Evolutionary conservation across 192 early-diverging fungal genomes (phyloP), one percentile per base, ranked within the genome.

Genomic region (Coemansia reversa): DNA sequence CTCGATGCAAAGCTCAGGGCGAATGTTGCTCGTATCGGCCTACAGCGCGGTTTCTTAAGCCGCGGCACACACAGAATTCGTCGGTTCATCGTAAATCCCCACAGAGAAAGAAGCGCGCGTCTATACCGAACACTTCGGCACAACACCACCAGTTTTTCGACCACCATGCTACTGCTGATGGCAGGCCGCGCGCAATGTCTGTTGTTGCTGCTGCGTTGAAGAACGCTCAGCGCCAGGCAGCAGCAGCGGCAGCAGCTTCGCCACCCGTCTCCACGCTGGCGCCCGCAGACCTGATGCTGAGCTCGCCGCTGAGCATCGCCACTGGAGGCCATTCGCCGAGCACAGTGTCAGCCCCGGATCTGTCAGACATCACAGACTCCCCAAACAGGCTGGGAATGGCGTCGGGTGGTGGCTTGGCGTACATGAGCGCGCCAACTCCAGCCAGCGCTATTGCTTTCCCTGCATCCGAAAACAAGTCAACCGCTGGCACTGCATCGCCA

Each of bases 1-100:
- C 64, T 18, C 58, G 69, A 5, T 81, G 78, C 67, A 59, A 48
- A 23, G 70, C 70, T 4, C 76, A 72, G 35, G 67, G 67, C 24
- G 70, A 73, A 30, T 12, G 19, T 5, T 79, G 76, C 35, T 48
- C 50, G n/a, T 79, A 79, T 60, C 63, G 70, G 16, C 70, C 70
- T 12, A 78, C 75, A 18, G 69, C 75, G 25, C 63, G 74, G 27
- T 76, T 58, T 55, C 69, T 76, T 35, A 76, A 76, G 55, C 74
- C 69, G 18, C 62, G 69, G 19, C 27, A 28, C 50, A 58, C 19
- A 9, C 32, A 53, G 6, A 24, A 20, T 6, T 35, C 51, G n/a
- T 51, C 30, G 2, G 39, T 35, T 20, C 68, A 53, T 7, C 65
- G 65, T 57, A 51, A 53, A 32, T 12, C 60, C 2, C 42, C 33